Conservation (phyloP, 164 flowering plant genomes). For the Vitis amurensis region DNA sequence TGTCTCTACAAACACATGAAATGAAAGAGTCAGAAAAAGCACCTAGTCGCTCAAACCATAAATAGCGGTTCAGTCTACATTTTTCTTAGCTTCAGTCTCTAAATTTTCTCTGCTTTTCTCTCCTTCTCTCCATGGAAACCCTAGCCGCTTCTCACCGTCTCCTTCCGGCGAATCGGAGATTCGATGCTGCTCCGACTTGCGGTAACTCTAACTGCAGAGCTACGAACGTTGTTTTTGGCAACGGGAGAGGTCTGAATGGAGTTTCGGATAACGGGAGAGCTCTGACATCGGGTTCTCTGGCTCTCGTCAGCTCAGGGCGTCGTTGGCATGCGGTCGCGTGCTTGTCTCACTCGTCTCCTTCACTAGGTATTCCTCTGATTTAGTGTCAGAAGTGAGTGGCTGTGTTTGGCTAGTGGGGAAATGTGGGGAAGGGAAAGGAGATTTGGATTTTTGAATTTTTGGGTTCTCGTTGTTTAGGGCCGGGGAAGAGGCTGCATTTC, state of each 20-base stretch:
- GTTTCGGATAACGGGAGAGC: no score
- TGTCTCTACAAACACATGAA: no score
- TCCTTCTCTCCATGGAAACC: constrained; percentile 19
- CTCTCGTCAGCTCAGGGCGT: not conserved
- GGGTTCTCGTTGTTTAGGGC: no score
- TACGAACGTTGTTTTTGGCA: not conserved
- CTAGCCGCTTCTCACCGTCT: constrained; percentile 17
- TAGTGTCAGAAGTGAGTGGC: not conserved
- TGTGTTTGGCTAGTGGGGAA: constrained; percentile 6
- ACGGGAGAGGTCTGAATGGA: no score
- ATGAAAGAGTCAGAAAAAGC: no score
- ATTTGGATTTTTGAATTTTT: not conserved
- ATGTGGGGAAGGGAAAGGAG: not conserved
- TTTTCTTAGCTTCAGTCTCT: not conserved
- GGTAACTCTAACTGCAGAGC: constrained; percentile 5
- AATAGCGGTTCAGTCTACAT: no score
- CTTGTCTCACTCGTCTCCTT: constrained; percentile 32
- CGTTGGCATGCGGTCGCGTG: constrained; percentile 19
- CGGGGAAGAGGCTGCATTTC: no score
- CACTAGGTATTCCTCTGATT: constrained; percentile 20
- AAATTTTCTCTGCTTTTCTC: not conserved
- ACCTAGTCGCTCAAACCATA: no score
- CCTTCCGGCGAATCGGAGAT: constrained; percentile 4
- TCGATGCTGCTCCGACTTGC: constrained; percentile 6
- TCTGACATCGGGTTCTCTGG: not conserved